A percentile compares a stretch with the other conserved stretches of the same genome.
Evolutionary conservation across 208 protist species (phyloP).

Genomic region (Trypanosoma melophagium): DNA sequence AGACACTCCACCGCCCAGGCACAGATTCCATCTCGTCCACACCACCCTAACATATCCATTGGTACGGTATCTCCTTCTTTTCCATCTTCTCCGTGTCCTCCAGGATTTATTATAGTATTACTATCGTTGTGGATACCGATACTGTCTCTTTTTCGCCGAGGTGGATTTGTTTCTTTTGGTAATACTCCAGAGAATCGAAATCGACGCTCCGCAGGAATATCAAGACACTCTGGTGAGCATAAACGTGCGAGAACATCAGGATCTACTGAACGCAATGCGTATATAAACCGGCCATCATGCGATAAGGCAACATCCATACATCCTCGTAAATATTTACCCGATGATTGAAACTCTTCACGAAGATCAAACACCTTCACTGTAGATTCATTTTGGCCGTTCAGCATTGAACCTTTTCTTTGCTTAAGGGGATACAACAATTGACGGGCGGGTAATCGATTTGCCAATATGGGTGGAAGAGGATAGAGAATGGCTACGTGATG

Average conservation of each 20-base stretch:
- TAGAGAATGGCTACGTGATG: constrained; percentile 11
- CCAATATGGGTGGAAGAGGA: constrained; percentile 7
- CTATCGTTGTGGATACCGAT: not conserved
- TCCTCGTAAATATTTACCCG: constrained; percentile 19
- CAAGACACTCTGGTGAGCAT: constrained; percentile 21
- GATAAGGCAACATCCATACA: constrained; percentile 35
- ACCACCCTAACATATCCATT: constrained; percentile 32
- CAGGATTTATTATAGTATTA: not conserved
- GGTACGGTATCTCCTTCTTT: not conserved
- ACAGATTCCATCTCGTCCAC: constrained; percentile 28
- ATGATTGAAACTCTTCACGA: constrained; percentile 23
- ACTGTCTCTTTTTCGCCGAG: too few relatives aligned
- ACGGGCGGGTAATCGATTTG: not conserved
- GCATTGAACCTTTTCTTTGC: not conserved
- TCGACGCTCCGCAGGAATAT: constrained; percentile 29
- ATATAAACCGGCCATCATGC: constrained; percentile 29
- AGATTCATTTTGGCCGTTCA: not conserved
- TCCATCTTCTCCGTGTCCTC: too few relatives aligned
- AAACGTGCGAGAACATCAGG: constrained; percentile 15
- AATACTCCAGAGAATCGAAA: constrained; percentile 24
- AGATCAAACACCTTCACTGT: constrained; percentile 30
- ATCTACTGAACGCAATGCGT: constrained; percentile 25
- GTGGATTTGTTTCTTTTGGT: too few relatives aligned
- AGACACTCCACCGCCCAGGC: constrained; percentile 32
- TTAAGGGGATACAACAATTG: constrained; percentile 8